Conservation (phyloP, 2,329 filamentous ascomycete genomes). For the Colletotrichum sp. region DNA sequence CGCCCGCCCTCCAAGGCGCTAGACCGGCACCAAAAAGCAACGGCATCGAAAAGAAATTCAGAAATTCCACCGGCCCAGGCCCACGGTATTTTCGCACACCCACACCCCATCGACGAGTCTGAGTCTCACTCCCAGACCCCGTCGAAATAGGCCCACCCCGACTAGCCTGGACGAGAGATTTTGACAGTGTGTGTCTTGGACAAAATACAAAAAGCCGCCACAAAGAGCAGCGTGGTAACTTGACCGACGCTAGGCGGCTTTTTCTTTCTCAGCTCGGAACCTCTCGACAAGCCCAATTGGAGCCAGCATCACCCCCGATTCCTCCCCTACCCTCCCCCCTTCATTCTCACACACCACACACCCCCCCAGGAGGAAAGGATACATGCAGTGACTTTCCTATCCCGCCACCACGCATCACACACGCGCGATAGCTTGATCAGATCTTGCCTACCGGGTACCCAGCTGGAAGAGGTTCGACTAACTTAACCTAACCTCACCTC, state of each 20-base stretch:
- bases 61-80: slow-evolving; percentile 17
- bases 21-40: slow-evolving; percentile 19
- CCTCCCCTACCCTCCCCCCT: neutral
- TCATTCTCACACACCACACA: neutral
- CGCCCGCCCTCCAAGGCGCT: slow-evolving; percentile 13
- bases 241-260: slow-evolving; percentile 23
- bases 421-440: slow-evolving; percentile 26
- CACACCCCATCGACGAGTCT: slow-evolving; percentile 9
- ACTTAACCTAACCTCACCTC: slow-evolving; percentile 16
- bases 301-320: slow-evolving; percentile 3
- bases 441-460: slow-evolving; percentile 22
- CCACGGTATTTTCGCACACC: slow-evolving; percentile 8
- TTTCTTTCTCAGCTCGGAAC: slow-evolving; percentile 11
- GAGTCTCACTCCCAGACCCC: slow-evolving; percentile 11
- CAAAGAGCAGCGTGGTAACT: slow-evolving; percentile 23
- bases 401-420: slow-evolving; percentile 23
- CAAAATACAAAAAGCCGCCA: slow-evolving; percentile 16
- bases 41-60: slow-evolving; percentile 19
- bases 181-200: slow-evolving; percentile 17
- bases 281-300: slow-evolving; percentile 5
- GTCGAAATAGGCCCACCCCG: slow-evolving; percentile 5
- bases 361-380: neutral
- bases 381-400: slow-evolving; percentile 22
- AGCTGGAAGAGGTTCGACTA: slow-evolving; percentile 17
- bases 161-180: slow-evolving; percentile 9